Evolutionary conservation across 495 filamentous ascomycete genomes (phyloP), one percentile per base, ranked within the genome.

Genomic region (Podospora tetraspora): DNA sequence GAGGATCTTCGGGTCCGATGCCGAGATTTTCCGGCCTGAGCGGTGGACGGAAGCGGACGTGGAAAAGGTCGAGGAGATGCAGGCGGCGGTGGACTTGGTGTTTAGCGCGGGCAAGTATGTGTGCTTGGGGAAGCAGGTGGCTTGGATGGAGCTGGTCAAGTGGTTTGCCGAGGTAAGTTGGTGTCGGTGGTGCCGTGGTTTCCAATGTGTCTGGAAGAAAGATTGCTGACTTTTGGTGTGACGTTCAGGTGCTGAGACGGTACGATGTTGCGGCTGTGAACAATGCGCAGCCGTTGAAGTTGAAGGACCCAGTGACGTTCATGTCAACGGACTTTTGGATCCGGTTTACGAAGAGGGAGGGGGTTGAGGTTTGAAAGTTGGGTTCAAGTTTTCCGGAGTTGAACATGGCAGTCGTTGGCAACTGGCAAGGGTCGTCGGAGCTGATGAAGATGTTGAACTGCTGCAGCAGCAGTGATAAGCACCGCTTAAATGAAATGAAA

Each of bases 71-170:
- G n/a, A n/a, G n/a, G n/a, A n/a, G n/a, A n/a, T n/a, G n/a, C n/a
- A n/a, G n/a, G n/a, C n/a, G n/a, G n/a, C n/a, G n/a, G n/a, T n/a
- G n/a, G n/a, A n/a, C n/a, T n/a, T n/a, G n/a, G n/a, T n/a, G 61
- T 75, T 75, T 63, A 75, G 78, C 3, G 72, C 62, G 58, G 80
- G 79, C 1, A 67, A 72, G 43, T 80, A 71, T 32, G 59, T 61
- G n/a, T 82, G 79, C 43, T 57, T 81, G 64, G 80, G 80, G 16
- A 74, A 76, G 66, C 60, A 66, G 0, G 73, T 81, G 22, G 78
- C 77, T 1, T 65, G 70, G 34, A 69, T 81, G 70, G 76, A 85
- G 72, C 66, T 85, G 22, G 81, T 81, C 64, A 88, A 86, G 74
- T 13, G 32, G 29, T 24, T 63, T 43, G 29, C 24, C 4, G 61